Evolutionary conservation across 768 basidiomycete species (phyloP).

Genomic region (Russula foetens): DNA sequence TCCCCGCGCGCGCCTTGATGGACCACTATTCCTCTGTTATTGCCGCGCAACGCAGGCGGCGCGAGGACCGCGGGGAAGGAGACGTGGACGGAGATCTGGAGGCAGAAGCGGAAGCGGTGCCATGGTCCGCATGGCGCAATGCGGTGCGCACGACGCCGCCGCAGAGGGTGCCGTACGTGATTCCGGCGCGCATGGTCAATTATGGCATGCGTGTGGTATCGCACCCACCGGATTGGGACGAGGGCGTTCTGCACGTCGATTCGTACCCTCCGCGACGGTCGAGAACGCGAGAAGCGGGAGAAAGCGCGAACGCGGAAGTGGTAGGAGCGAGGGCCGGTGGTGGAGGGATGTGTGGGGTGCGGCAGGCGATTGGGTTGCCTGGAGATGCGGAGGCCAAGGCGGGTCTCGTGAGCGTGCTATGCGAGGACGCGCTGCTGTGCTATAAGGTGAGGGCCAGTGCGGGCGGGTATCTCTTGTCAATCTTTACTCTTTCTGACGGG

Average conservation of each 20-base stretch:
- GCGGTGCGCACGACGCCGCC: background rate
- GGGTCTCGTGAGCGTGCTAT: background rate
- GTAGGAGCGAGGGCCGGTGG: too few species aligned
- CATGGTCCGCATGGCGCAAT: conserved; percentile 1
- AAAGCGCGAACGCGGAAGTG: background rate
- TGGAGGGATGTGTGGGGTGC: background rate
- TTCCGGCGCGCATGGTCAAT: background rate
- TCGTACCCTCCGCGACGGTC: conserved; percentile 1
- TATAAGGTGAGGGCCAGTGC: background rate
- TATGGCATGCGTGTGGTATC: conserved; percentile 8
- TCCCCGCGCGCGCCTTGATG: conserved; percentile 1
- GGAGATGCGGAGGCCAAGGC: background rate
- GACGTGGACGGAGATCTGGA: background rate
- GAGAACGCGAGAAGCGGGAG: background rate
- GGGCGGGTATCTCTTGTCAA: background rate
- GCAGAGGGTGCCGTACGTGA: background rate
- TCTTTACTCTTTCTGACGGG: background rate
- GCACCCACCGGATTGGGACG: conserved; percentile 3
- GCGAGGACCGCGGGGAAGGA: background rate
- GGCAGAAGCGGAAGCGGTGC: background rate
- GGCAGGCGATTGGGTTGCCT: background rate
- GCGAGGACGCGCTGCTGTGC: conserved; percentile 11
- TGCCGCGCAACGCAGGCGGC: background rate
- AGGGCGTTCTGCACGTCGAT: background rate
- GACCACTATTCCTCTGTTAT: background rate